Evolutionary conservation across 83 land plant species (phyloP).

Genomic region (Isoetes engelmannii): DNA sequence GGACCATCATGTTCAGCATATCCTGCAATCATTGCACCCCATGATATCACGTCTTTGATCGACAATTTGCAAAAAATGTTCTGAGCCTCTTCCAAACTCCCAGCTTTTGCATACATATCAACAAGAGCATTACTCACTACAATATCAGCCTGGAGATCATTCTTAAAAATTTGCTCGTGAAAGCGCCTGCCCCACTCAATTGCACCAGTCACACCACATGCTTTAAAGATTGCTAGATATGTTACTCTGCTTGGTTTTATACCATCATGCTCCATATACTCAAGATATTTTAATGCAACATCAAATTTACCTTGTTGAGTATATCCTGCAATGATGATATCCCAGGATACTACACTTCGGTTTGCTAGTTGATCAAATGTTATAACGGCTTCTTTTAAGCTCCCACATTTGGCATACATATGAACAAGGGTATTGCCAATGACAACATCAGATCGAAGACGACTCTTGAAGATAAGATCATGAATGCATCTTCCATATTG

Average conservation of each 20-base stretch:
- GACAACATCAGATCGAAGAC: too few species aligned
- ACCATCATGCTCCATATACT: constrained; percentile 14
- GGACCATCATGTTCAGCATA: constrained; percentile 19
- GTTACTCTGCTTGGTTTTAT: constrained; percentile 9
- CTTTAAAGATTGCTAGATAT: not conserved
- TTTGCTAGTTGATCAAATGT: too few species aligned
- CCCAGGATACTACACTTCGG: too few species aligned
- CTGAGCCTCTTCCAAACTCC: constrained; percentile 22
- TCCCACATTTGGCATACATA: too few species aligned
- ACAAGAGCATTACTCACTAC: constrained; percentile 31
- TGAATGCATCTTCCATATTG: too few species aligned
- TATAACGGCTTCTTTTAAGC: too few species aligned
- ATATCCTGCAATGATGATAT: constrained; percentile 37
- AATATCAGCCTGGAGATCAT: constrained; percentile 26
- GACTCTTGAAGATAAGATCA: too few species aligned
- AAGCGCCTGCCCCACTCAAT: constrained; percentile 18
- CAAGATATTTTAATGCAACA: constrained; percentile 18
- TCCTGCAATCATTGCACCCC: constrained; percentile 41
- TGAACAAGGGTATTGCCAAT: too few species aligned
- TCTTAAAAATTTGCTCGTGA: constrained; percentile 27
- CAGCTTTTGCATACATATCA: constrained; percentile 21
- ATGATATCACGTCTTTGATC: constrained; percentile 31
- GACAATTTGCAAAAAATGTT: constrained; percentile 28
- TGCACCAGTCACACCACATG: not conserved
- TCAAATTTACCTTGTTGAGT: constrained; percentile 33